phyloP scores from a whole-genome alignment of 2,329 filamentous ascomycete species.

The Phialophora tarda region DNA sequence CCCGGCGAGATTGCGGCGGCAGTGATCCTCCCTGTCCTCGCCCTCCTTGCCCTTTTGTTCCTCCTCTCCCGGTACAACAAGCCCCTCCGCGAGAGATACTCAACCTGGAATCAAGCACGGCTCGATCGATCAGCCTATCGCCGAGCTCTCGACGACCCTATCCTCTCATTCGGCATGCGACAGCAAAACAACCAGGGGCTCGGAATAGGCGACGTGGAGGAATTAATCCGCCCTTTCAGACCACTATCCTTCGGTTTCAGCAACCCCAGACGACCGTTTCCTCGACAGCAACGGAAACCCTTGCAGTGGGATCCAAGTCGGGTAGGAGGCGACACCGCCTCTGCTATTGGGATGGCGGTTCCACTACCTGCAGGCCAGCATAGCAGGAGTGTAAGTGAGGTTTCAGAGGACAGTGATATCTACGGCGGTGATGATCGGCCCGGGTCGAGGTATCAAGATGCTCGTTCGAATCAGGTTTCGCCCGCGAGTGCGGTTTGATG shows the following conservation, averaged over 20 bases:
- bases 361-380: slow-evolving; percentile 22
- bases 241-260: slow-evolving; percentile 33
- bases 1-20: slow-evolving; percentile 30
- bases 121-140: slow-evolving; percentile 34
- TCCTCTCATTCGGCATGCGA: slow-evolving; percentile 26
- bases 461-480: slow-evolving; percentile 12
- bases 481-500: slow-evolving; percentile 9
- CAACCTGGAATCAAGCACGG: slow-evolving; percentile 26
- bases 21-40: slow-evolving; percentile 31
- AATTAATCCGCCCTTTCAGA: slow-evolving; percentile 26
- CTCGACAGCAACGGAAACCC: slow-evolving; percentile 27
- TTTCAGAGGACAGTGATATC: slow-evolving; percentile 13
- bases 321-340: slow-evolving; percentile 17
- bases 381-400: slow-evolving; percentile 10
- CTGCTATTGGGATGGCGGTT: slow-evolving; percentile 32
- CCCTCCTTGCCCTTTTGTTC: slow-evolving; percentile 25
- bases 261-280: slow-evolving; percentile 15
- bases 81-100: slow-evolving; percentile 24
- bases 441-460: slow-evolving; percentile 23
- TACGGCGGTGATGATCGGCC: slow-evolving; percentile 10
- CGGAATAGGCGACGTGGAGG: slow-evolving; percentile 19
- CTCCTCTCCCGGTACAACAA: slow-evolving; percentile 31
- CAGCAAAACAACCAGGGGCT: slow-evolving; percentile 12
- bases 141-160: slow-evolving; percentile 32
- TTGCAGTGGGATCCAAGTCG: slow-evolving; percentile 25